A percentile compares a stretch with the other conserved stretches of the same genome.
Conservation (phyloP, 306 rosid species). For the Cucumis cinereus region DNA sequence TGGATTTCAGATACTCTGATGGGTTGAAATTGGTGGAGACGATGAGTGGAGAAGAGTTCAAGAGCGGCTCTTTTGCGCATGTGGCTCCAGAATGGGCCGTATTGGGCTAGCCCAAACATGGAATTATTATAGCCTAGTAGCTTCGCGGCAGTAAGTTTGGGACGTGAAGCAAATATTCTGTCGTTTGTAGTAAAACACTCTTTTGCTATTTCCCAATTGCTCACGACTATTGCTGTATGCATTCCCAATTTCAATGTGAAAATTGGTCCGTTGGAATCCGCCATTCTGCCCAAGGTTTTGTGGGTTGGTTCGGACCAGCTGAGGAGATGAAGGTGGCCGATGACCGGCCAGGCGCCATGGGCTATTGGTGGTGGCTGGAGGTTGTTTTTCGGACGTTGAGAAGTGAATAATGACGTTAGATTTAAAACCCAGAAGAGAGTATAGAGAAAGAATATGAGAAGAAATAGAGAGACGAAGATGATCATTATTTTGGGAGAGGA, state of each 20-base stretch:
- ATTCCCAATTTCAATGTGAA: constrained; percentile 15
- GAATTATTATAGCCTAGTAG: constrained; percentile 44
- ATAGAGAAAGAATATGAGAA: too few species aligned
- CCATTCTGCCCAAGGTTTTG: constrained; percentile 9
- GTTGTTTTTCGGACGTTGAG: not conserved
- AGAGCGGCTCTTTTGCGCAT: constrained; percentile 32
- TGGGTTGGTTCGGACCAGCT: constrained; percentile 1
- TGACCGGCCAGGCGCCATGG: constrained; percentile 13
- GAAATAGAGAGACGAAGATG: too few species aligned
- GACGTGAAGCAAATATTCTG: constrained; percentile 40
- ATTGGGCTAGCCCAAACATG: constrained; percentile 34
- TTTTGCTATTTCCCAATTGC: constrained; percentile 39
- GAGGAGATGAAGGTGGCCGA: constrained; percentile 14
- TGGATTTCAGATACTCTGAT: constrained; percentile 29
- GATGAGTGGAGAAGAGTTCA: constrained; percentile 25
- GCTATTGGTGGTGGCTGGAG: constrained; percentile 13
- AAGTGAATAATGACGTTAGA: too few species aligned
- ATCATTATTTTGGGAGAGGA: too few species aligned
- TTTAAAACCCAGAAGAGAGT: too few species aligned
- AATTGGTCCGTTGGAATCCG: constrained; percentile 20
- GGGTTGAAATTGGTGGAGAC: constrained; percentile 29
- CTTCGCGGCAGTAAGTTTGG: constrained; percentile 28
- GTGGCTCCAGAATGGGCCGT: constrained; percentile 37
- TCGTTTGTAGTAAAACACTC: constrained; percentile 52
- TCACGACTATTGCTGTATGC: constrained; percentile 31